Conservation (phyloP, 2,329 filamentous ascomycete species). For the Ophiostoma angusticollis region DNA sequence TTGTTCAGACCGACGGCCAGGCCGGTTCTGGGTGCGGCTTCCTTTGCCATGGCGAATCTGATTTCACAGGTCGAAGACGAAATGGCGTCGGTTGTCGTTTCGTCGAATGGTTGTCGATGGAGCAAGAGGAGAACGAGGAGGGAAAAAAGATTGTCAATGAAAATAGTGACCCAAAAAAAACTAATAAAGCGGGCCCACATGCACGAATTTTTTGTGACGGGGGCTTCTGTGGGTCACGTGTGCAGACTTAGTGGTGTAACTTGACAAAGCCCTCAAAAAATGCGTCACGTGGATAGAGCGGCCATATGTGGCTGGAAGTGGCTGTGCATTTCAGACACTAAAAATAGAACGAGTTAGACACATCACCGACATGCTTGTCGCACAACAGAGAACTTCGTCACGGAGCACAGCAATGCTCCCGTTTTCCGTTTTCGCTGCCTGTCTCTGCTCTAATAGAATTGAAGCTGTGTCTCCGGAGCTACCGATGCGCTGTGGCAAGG, state of each 20-base stretch:
- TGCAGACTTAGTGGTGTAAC: not conserved
- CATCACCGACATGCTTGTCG: no score
- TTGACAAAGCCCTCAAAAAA: not conserved
- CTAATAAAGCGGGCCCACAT: no score
- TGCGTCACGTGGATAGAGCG: not conserved
- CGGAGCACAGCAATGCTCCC: no score
- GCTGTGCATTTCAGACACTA: no score
- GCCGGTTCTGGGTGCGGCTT: conserved; percentile 44
- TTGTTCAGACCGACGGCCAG: conserved; percentile 50
- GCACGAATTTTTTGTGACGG: no score
- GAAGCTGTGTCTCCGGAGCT: no score
- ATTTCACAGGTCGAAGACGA: conserved; percentile 1
- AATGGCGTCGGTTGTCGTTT: conserved; percentile 18
- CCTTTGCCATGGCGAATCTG: conserved; percentile 40
- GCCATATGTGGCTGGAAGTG: not conserved
- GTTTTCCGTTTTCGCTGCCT: no score
- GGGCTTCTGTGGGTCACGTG: not conserved
- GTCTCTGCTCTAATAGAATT: no score
- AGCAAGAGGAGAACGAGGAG: conserved; percentile 1
- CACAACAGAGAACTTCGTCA: no score
- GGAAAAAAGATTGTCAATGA: not conserved
- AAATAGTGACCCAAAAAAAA: no score
- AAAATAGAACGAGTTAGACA: no score
- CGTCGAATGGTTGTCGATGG: conserved; percentile 13
- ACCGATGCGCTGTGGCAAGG: no score